These are phyloP conservation scores for Ilyonectria sp. DNA, from an alignment of 2,329 filamentous ascomycete genomes.

Conservation along the genomic window DNA sequence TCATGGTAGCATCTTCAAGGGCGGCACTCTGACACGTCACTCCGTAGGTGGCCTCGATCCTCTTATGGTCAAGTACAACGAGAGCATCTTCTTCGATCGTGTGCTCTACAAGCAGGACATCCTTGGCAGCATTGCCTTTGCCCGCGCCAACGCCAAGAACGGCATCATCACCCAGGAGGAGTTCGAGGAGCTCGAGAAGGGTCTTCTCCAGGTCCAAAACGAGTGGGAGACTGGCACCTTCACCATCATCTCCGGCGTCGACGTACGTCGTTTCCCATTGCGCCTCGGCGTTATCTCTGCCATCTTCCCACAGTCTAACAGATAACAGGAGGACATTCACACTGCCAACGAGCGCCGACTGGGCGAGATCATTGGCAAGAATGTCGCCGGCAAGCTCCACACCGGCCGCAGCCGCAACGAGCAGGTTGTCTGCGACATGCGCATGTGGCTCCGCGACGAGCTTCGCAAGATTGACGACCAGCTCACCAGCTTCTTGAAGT, in stretches of 20 bases:
- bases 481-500: slow-evolving; percentile 45
- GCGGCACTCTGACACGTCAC: slow-evolving; percentile 12
- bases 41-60: slow-evolving; percentile 82
- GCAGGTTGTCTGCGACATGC: slow-evolving; percentile 81
- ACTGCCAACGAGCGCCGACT: slow-evolving; percentile 69
- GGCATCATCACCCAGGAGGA: slow-evolving; percentile 82
- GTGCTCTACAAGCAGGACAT: slow-evolving; percentile 87
- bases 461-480: slow-evolving; percentile 44
- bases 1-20: neutral
- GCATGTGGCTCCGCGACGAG: slow-evolving; percentile 69
- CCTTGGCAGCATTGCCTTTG: slow-evolving; percentile 84
- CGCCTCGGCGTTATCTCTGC: neutral
- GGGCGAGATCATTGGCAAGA: slow-evolving; percentile 79
- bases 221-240: slow-evolving; percentile 70
- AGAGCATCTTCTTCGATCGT: slow-evolving; percentile 84
- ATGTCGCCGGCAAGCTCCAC: slow-evolving; percentile 80
- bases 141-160: slow-evolving; percentile 82
- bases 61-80: slow-evolving; percentile 89
- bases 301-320: slow-evolving; percentile 3
- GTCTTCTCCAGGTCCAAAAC: slow-evolving; percentile 71
- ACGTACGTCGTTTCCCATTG: slow-evolving; percentile 59
- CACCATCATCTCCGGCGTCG: slow-evolving; percentile 65
- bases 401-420: slow-evolving; percentile 80
- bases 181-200: slow-evolving; percentile 81
- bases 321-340: slow-evolving; percentile 58